Base-by-base conservation (phyloP, 768 basidiomycete genomes). In the Tulasnella sp. region DNA sequence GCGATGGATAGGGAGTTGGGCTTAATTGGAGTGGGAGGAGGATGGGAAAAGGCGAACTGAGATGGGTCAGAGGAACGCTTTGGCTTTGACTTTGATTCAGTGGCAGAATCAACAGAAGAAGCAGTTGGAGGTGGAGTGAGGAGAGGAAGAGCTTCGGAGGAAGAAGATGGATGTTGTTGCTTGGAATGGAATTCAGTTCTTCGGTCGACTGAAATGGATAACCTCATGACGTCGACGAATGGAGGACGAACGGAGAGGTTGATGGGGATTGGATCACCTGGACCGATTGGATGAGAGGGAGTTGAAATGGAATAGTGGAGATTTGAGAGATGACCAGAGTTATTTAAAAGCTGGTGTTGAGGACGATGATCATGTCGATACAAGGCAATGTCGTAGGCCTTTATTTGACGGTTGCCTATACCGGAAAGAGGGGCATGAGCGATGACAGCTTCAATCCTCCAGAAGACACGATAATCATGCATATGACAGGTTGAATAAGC, bases 371-470 rank as follows among this genome's bases (percentile, higher is more conserved):
- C 82, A 58, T 79, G 81, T 40, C 83, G 79, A 37, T 81, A 62
- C n/a, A 89, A 70, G 31, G 75, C 71, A 3, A 90, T 69, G 37
- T 87, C 83, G 56, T 76, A 79, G 61, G 81, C 74, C 61, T 78
- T 81, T 40, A 79, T 63, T 60, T 81, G 75, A 49, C 81, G 76
- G 42, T 69, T 70, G 49, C 86, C 86, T 27, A 87, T 74, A 46
- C 76, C 77, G 39, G 72, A 59, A 48, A 82, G 72, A 45, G 77
- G 78, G 5, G 66, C 63, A 61, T 89, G 87, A 53, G 74, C 72
- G 40, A 89, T 73, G 43, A 81, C 85, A 56, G 86, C 86, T 68
- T 90, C 87, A 51, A 90, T 70, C 47, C 84, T 72, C 87, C 87
- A 90, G 61, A 75, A 75, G 61, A 83, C 78, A 37, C 80, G 73